These are phyloP conservation scores for Monilinia vaccinii-corymbosi DNA, from an alignment of 2,329 filamentous ascomycete genomes.

Conservation along the genomic window DNA sequence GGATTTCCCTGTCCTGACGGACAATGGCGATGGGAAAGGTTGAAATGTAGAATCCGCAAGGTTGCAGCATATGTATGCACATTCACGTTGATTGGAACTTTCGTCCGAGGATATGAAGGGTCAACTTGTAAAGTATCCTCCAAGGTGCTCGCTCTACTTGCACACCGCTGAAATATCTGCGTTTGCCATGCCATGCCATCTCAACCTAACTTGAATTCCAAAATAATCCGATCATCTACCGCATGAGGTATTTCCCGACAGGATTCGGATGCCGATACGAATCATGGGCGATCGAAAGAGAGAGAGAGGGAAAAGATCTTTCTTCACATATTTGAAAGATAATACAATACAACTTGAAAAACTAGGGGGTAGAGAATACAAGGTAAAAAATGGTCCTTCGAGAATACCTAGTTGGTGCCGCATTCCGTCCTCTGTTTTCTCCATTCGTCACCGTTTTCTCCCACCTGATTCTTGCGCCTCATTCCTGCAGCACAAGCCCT, in stretches of 20 bases:
- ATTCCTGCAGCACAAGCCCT: conserved; percentile 7
- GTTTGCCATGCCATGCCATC: background rate
- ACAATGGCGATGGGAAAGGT: background rate
- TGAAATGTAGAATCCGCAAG: background rate
- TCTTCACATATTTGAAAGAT: background rate
- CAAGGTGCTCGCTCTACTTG: background rate
- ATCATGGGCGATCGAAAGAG: background rate
- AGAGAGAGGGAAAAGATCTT: background rate
- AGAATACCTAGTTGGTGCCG: background rate
- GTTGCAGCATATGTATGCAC: background rate
- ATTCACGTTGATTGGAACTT: background rate
- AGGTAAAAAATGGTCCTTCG: background rate
- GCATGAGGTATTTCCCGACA: background rate
- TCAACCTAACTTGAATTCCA: background rate
- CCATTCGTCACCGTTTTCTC: background rate
- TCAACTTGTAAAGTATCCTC: background rate
- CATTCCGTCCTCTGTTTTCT: background rate
- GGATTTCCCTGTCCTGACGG: background rate
- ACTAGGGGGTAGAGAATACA: background rate
- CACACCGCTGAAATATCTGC: background rate
- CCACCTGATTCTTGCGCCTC: background rate
- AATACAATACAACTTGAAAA: background rate
- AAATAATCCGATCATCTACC: background rate
- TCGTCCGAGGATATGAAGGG: background rate
- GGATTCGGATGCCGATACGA: background rate